Percentiles rank a stretch among this genome's conserved stretches.
phyloP scores from a whole-genome alignment of 768 basidiomycete species.

The Trametes cinnabarina region DNA sequence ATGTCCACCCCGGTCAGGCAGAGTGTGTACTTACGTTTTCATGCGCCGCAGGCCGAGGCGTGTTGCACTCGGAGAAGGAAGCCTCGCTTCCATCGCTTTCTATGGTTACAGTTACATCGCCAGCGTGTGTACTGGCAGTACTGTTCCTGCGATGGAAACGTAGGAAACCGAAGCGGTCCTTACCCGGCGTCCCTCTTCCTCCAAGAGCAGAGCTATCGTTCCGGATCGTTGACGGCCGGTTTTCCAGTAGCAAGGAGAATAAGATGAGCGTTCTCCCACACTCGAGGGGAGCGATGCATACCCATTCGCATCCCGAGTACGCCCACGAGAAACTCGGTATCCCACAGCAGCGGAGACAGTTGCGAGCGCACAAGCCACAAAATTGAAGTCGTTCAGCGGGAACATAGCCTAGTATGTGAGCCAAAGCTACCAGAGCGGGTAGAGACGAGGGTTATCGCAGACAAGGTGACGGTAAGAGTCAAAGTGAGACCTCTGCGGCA shows the following conservation, averaged over 20 bases:
- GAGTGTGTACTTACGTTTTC: constrained; percentile 18
- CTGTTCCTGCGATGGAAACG: constrained; percentile 14
- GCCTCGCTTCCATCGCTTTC: constrained; percentile 8
- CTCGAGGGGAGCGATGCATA: not conserved
- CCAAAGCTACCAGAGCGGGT: not conserved
- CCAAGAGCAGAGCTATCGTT: not conserved
- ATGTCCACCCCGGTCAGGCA: too few relatives aligned
- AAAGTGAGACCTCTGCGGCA: constrained; percentile 1
- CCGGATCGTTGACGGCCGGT: too few relatives aligned
- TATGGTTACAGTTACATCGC: too few relatives aligned
- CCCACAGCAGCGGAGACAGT: constrained; percentile 29
- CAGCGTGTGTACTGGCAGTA: not conserved
- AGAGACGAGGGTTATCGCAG: constrained; percentile 3
- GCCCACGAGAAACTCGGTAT: constrained; percentile 20
- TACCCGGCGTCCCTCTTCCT: too few relatives aligned
- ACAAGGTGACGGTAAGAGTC: constrained; percentile 3
- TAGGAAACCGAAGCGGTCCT: constrained; percentile 7
- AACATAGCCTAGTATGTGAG: constrained; percentile 20
- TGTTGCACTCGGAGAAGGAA: not conserved
- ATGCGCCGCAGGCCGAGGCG: not conserved
- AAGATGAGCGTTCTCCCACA: constrained; percentile 2
- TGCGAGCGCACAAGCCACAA: constrained; percentile 27
- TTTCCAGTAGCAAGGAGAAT: not conserved
- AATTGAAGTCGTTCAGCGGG: constrained; percentile 27
- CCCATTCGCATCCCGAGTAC: constrained; percentile 11